phyloP scores from a whole-genome alignment of 371 early-diverging fungal species.

The Mortierella polycephala region DNA sequence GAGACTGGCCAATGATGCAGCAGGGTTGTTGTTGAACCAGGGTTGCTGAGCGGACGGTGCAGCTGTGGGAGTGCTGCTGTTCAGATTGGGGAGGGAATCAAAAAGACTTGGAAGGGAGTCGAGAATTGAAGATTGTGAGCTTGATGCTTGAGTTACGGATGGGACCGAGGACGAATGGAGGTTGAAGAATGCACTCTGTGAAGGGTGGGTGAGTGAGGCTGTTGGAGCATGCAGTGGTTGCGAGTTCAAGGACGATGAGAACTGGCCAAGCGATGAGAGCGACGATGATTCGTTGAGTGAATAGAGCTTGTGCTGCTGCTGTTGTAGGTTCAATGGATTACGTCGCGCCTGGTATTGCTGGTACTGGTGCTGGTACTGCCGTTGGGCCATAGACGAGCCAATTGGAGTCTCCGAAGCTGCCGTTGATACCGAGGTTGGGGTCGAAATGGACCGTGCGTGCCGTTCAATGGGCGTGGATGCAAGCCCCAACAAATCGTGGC shows the following conservation, averaged over 20 bases:
- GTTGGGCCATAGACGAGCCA: not conserved
- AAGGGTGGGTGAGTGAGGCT: conserved; percentile 22
- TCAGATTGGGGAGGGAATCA: conserved; percentile 22
- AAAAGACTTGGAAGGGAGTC: conserved; percentile 36
- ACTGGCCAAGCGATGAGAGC: conserved; percentile 9
- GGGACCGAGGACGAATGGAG: conserved; percentile 9
- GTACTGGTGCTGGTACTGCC: conserved; percentile 9
- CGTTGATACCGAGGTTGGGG: conserved; percentile 10
- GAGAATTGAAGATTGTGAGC: conserved; percentile 24
- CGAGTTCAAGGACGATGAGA: conserved; percentile 5
- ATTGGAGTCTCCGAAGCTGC: not conserved
- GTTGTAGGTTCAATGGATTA: not conserved
- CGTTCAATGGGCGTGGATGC: not conserved
- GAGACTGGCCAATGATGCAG: conserved; percentile 1
- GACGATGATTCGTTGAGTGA: conserved; percentile 29
- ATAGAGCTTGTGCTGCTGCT: conserved; percentile 27
- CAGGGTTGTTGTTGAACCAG: conserved; percentile 11
- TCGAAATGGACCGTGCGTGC: conserved; percentile 5
- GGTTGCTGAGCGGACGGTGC: conserved; percentile 15
- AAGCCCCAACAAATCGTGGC: conserved; percentile 21
- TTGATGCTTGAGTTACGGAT: conserved; percentile 5
- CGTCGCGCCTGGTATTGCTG: conserved; percentile 2
- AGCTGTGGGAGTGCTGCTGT: conserved; percentile 5
- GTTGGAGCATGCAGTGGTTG: conserved; percentile 10
- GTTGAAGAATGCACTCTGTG: conserved; percentile 24